phyloP scores from a whole-genome alignment of 225 moss, liverwort and hornwort species.

The Marchantia polymorpha region DNA sequence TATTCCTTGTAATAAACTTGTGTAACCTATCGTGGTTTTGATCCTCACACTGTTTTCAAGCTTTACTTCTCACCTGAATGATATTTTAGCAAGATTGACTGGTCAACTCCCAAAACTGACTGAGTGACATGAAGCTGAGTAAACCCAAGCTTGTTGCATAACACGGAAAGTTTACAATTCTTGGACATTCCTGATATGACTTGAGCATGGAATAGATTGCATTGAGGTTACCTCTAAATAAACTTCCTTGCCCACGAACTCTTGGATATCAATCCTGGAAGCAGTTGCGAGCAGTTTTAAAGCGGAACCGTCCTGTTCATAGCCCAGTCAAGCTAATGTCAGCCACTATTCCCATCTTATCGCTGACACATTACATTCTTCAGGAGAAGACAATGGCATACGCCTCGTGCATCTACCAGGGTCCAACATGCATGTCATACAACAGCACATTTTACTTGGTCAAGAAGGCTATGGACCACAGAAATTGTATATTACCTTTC shows the following conservation, averaged over 20 bases:
- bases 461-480: too few relatives aligned
- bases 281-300: slow-evolving; percentile 83
- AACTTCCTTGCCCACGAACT: slow-evolving; percentile 80
- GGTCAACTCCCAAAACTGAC: background rate
- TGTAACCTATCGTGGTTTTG: background rate
- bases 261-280: slow-evolving; percentile 80
- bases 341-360: background rate
- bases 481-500: slow-evolving; percentile 48
- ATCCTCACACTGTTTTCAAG: background rate
- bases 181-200: background rate
- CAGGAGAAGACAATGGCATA: background rate
- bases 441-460: too few relatives aligned
- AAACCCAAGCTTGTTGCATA: background rate
- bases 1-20: background rate
- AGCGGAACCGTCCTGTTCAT: slow-evolving; percentile 58
- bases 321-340: background rate
- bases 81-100: too few relatives aligned
- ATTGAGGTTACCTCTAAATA: slow-evolving; percentile 62
- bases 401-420: background rate
- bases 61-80: too few relatives aligned
- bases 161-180: background rate
- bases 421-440: background rate
- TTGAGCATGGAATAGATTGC: background rate
- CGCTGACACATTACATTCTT: background rate
- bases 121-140: background rate